Base-by-base conservation (phyloP, 2,329 filamentous ascomycete species). In the Xylariales sp. region DNA sequence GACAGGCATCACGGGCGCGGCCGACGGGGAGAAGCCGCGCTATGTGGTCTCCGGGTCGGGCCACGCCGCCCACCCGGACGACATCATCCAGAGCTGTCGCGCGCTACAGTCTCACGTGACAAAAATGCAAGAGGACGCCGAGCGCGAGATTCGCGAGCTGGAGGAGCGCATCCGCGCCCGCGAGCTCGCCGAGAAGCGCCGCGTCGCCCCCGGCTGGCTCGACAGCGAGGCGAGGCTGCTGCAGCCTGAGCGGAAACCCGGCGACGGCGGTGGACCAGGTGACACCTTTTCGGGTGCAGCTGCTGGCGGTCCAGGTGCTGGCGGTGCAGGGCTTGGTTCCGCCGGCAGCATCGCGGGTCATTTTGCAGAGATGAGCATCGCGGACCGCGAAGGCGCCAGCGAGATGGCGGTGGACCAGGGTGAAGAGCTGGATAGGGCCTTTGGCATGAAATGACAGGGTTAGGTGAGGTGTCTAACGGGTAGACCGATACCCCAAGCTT, bases 1-100 rank as follows among this genome's bases (percentile, higher is more conserved):
- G 23, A 76, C 80, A 6, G 72, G 74, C 41, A 66, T 75, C 15
- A 60, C 60, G 12, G 57, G 47, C 36, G 43, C 62, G 15, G 55
- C 62, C 18, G 42, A n/a, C 19, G 13, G 17, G 4, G 10, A 12
- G 47, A 83, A 78, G 49, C 73, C 72, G 20, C 76, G 74, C 47
- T 96, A 94, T 62, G 81, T 97, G 16, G 70, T 86, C 37, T 91
- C 89, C 3, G 68, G 74, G 10, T 83, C 87, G 0, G 88, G 85
- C 20, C 85, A 90, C 56, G 81, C 88, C 31, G 88, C 90, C 5
- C 87, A 95, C 50, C 89, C 93, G 1, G 81, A 89, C 51, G 83
- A 90, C 49, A 95, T 98, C 53, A 74, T 90, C 15, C 75, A 81
- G 12, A 89, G 88, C 17, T 96, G 91, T 65, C 76, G 77, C 44